These are phyloP conservation scores for Colletotrichum cuscutae DNA, from an alignment of 2,329 filamentous ascomycete species.

Conservation along the genomic window DNA sequence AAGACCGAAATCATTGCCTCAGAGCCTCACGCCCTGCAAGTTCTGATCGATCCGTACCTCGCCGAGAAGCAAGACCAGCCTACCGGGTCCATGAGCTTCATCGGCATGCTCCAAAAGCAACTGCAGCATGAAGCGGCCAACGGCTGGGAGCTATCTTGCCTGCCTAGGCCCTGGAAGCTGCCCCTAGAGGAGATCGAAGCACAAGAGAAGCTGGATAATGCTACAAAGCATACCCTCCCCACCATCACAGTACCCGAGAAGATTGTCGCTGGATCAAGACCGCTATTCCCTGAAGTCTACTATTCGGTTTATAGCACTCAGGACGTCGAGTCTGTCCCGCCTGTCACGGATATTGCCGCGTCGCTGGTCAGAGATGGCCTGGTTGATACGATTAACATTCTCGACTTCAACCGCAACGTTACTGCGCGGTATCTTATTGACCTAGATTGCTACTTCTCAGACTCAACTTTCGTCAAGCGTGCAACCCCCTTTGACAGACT, in stretches of 20 bases:
- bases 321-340: conserved; percentile 88
- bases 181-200: conserved; percentile 69
- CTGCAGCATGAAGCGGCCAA: conserved; percentile 79
- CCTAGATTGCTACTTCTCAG: conserved; percentile 92
- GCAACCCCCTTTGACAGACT: conserved; percentile 93
- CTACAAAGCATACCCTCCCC: conserved; percentile 82
- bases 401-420: conserved; percentile 91
- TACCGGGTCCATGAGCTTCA: conserved; percentile 73
- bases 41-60: conserved; percentile 86
- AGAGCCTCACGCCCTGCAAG: conserved; percentile 85
- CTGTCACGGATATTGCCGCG: conserved; percentile 78
- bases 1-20: conserved; percentile 96
- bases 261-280: conserved; percentile 77
- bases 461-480: conserved; percentile 90
- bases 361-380: conserved; percentile 87
- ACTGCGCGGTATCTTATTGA: conserved; percentile 92
- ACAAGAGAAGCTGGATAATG: conserved; percentile 67
- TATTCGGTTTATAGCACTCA: conserved; percentile 92
- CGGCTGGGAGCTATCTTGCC: conserved; percentile 78
- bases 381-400: conserved; percentile 91
- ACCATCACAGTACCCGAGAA: conserved; percentile 78
- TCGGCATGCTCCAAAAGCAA: conserved; percentile 86
- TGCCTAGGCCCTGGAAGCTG: conserved; percentile 76
- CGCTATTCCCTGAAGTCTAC: conserved; percentile 92
- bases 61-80: conserved; percentile 71